A percentile compares a stretch with the other conserved stretches of the same genome.
Conservation (phyloP, 2,329 filamentous ascomycete species). For the Colletotrichum australisinense region DNA sequence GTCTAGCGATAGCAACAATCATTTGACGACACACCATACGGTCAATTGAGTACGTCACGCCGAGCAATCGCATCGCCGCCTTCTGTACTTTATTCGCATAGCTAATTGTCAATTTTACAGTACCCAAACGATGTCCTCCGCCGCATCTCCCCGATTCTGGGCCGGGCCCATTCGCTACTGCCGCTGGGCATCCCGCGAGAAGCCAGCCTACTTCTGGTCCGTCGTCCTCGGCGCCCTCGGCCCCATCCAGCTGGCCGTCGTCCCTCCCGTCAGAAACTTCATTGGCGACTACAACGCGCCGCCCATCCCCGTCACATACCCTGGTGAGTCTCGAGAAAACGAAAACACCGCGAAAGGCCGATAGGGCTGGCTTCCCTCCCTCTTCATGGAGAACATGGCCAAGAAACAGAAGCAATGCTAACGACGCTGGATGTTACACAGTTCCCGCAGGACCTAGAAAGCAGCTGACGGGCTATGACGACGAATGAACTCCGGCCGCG, state of each 20-base stretch:
- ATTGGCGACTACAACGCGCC: slow-evolving; percentile 80
- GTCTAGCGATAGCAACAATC: slow-evolving; percentile 19
- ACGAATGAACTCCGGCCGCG: slow-evolving; percentile 50
- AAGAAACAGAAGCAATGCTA: background rate
- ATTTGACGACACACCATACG: slow-evolving; percentile 31
- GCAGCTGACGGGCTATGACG: slow-evolving; percentile 70
- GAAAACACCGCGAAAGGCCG: background rate
- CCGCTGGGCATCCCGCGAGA: slow-evolving; percentile 88
- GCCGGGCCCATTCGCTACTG: slow-evolving; percentile 84
- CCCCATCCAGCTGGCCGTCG: slow-evolving; percentile 75
- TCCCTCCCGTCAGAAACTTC: slow-evolving; percentile 78
- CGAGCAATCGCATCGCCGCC: background rate
- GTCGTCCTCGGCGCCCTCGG: slow-evolving; percentile 78
- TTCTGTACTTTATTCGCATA: background rate
- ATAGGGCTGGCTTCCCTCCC: no score
- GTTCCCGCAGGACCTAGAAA: slow-evolving; percentile 71
- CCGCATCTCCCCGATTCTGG: slow-evolving; percentile 81
- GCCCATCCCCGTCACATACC: slow-evolving; percentile 89
- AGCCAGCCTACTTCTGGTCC: slow-evolving; percentile 93
- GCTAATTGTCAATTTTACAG: background rate
- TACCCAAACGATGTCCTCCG: slow-evolving; percentile 66
- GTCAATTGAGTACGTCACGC: slow-evolving; percentile 50
- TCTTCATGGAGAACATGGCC: background rate
- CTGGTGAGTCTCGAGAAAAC: slow-evolving; percentile 71
- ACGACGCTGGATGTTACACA: slow-evolving; percentile 43